Percentiles rank a stretch among this genome's conserved stretches.
Conservation (phyloP, 129 eudicot species). For the Rutidosis leptorrhynchoides region DNA sequence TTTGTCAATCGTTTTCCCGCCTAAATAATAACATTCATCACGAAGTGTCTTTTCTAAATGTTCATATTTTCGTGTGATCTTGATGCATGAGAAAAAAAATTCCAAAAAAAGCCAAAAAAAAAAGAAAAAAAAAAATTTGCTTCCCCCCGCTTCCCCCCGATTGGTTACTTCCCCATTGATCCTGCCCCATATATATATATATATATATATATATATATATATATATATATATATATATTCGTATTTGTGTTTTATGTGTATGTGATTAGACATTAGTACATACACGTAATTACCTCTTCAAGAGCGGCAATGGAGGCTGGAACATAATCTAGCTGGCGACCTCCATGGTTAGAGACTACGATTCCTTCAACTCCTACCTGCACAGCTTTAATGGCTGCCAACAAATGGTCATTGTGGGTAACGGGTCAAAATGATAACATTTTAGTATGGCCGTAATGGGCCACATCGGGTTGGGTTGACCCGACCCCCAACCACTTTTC, state of each 20-base stretch:
- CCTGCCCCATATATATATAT: too few species aligned
- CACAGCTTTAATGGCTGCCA: slow-evolving; percentile 64
- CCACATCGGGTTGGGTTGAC: not conserved
- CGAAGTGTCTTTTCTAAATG: too few species aligned
- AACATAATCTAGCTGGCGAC: slow-evolving; percentile 83
- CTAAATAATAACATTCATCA: too few species aligned
- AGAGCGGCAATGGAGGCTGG: slow-evolving; percentile 75
- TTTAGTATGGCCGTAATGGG: not conserved
- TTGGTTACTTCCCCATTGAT: too few species aligned
- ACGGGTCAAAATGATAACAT: not conserved
- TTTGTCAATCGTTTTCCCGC: too few species aligned
- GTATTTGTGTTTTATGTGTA: not conserved
- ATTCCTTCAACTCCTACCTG: slow-evolving; percentile 83
- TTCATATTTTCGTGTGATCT: too few species aligned
- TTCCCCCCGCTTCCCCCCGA: too few species aligned
- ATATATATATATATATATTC: too few species aligned
- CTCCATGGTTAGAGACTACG: slow-evolving; percentile 86
- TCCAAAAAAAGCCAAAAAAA: too few species aligned
- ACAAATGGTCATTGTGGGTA: not conserved
- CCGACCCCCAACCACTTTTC: not conserved
- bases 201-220: too few species aligned
- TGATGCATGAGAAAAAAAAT: too few species aligned
- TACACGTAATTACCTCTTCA: slow-evolving; percentile 55
- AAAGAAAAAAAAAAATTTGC: too few species aligned
- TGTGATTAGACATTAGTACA: not conserved